Conservation (phyloP, 108 stramenopile species). For the Cyclotella choctawhatcheeana region DNA sequence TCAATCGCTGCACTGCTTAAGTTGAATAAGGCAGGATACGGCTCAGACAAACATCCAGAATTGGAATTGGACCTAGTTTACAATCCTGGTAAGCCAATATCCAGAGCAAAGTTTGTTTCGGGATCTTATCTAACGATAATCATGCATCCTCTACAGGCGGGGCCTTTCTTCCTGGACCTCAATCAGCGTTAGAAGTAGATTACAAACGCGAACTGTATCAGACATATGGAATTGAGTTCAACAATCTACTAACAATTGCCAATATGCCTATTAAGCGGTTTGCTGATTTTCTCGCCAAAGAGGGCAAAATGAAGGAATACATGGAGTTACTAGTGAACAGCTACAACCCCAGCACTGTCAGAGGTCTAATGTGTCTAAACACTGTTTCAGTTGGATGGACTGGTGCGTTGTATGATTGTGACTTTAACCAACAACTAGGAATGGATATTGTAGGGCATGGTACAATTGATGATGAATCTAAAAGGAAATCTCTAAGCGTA, state of each 20-base stretch:
- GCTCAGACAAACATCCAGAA: slow-evolving; percentile 47
- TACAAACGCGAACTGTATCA: slow-evolving; percentile 89
- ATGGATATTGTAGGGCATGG: slow-evolving; percentile 72
- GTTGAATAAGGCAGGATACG: slow-evolving; percentile 94
- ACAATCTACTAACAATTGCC: slow-evolving; percentile 92
- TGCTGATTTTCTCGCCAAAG: slow-evolving; percentile 90
- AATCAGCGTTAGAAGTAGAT: slow-evolving; percentile 75
- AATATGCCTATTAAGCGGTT: slow-evolving; percentile 99
- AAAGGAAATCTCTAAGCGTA: slow-evolving; percentile 57
- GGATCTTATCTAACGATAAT: no score
- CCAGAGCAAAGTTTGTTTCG: no score
- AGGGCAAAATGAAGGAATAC: slow-evolving; percentile 93
- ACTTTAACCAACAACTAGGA: slow-evolving; percentile 97
- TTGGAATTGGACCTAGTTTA: slow-evolving; percentile 93
- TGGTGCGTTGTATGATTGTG: slow-evolving; percentile 94
- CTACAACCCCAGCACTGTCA: slow-evolving; percentile 88
- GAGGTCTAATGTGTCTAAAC: slow-evolving; percentile 87
- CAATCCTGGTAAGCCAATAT: slow-evolving; percentile 87
- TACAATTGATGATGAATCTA: not conserved
- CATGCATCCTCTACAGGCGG: slow-evolving; percentile 49
- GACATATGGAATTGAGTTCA: slow-evolving; percentile 93
- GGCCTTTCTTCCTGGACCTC: slow-evolving; percentile 92
- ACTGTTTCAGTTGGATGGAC: slow-evolving; percentile 83
- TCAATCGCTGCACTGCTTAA: slow-evolving; percentile 88
- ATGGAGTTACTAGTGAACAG: slow-evolving; percentile 95